Evolutionary conservation across 441 rosid genomes (phyloP), one percentile per base, ranked within the genome.

Genomic region (Breynia disticha): DNA sequence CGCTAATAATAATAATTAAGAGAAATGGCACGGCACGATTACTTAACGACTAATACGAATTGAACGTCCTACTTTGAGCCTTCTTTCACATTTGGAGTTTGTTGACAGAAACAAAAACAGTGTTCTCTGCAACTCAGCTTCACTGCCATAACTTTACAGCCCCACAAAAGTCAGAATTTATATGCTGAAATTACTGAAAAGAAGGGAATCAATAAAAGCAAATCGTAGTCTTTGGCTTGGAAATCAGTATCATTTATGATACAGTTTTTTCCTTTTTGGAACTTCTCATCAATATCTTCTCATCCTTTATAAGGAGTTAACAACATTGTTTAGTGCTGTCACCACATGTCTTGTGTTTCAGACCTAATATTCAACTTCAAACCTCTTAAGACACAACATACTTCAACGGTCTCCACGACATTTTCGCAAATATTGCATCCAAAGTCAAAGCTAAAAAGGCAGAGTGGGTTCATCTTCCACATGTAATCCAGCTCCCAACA

Each of bases 31-130:
- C n/a, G n/a, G n/a, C n/a, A n/a, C n/a, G n/a, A n/a, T n/a, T n/a
- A n/a, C n/a, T n/a, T n/a, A n/a, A n/a, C n/a, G n/a, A n/a, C n/a
- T n/a, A n/a, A n/a, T n/a, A n/a, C n/a, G n/a, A n/a, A n/a, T n/a
- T n/a, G n/a, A n/a, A n/a, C n/a, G 11, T 44, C 5, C 52, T 57
- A 19, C 65, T 63, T 52, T 59, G 37, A 13, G 7, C 56, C 44
- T 62, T 55, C n/a, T 58, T 67, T 59, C 39, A 54, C 32, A 18
- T 46, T 28, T 28, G 35, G 35, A 28, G 35, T 28, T 28, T 28
- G 7, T 4, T 28, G 7, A 28, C 8, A 28, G 35, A 28, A 28
- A 28, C 35, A 28, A 28, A 28, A 28, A 28, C 35, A 28, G 8
- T 28, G 35, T 9, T 9, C 2, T 28, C 35, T 4, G 8, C 35